A percentile compares a stretch with the other conserved stretches of the same genome.
Conservation (phyloP, 2,329 filamentous ascomycete species). For the Colletotrichum cuscutae region DNA sequence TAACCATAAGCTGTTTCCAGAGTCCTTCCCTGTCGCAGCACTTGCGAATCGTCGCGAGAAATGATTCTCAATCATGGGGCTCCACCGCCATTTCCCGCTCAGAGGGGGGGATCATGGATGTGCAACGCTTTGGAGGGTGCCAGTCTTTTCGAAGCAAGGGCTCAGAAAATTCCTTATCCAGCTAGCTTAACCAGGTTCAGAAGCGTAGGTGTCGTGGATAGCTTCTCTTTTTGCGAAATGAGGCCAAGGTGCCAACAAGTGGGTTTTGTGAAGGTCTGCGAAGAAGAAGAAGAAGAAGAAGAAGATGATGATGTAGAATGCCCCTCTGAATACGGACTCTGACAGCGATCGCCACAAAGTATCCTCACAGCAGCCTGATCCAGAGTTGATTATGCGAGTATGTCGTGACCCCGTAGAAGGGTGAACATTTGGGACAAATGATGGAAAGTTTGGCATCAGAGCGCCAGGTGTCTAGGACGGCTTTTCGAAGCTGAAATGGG, state of each 20-base stretch:
- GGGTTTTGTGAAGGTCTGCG: neutral
- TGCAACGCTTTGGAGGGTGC: slow-evolving; percentile 3
- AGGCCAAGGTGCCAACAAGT: slow-evolving; percentile 17
- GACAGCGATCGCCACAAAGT: slow-evolving; percentile 4
- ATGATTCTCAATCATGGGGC: slow-evolving; percentile 27
- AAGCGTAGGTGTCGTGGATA: slow-evolving; percentile 1
- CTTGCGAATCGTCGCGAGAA: slow-evolving; percentile 22
- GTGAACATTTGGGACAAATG: neutral
- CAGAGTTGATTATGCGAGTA: neutral
- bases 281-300: slow-evolving; percentile 2
- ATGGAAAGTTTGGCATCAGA: neutral
- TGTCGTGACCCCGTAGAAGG: neutral
- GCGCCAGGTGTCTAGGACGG: neutral
- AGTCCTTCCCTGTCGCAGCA: slow-evolving; percentile 17
- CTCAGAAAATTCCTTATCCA: neutral
- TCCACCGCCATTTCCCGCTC: slow-evolving; percentile 31
- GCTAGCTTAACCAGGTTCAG: neutral
- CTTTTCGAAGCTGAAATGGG: neutral
- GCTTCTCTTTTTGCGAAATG: slow-evolving; percentile 17
- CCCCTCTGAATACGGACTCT: neutral
- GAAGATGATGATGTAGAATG: slow-evolving; percentile 11
- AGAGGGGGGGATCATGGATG: neutral
- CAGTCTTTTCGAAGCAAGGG: neutral
- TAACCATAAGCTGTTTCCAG: slow-evolving; percentile 1
- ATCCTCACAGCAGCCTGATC: neutral